Evolutionary conservation across 192 early-diverging fungal species (phyloP), one percentile per base, ranked within the genome.

Genomic region (Podila epigama): DNA sequence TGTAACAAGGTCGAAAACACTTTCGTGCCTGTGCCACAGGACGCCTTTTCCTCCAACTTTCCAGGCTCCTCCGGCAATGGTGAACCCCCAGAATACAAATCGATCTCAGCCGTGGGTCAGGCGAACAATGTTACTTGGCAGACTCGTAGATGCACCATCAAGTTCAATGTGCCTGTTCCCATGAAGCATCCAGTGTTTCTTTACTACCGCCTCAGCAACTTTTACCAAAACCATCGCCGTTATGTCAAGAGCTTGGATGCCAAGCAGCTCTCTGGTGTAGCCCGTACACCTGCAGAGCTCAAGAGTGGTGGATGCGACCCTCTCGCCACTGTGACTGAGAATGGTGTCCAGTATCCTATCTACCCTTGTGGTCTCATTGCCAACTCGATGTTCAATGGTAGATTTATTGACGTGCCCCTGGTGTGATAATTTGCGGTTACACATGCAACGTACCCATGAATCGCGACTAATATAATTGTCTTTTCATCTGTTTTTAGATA

Each of bases 311-410:
- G 83, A 58, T 94, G 92, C 77, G 83, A 81, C 34, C 92, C 91
- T 33, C 69, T 94, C 33, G 80, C 66, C 9, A 5, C 40, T 39
- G 63, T 55, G 10, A 81, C 69, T 40, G 70, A 60, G 4, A 55
- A 66, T 37, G 81, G 82, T 29, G 70, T 70, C 37, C 78, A 87
- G 10, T 77, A 61, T 27, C 65, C 65, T 15, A 90, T 92, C 61
- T 99, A 97, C 79, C 98, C 98, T 28, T 99, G 98, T 70, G 98
- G 98, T 0, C 86, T 98, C 54, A 97, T 99, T 82, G 98, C 97
- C 20, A 98, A 98, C 79, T 98, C 97, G 3, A 82, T 96, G 57
- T 99, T 99, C 79, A 96, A 96, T 80, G 95, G 95, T 95, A 84
- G 41, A 13, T 12, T 33, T 16, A 15, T 36, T 18, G 48, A 32